Percentiles rank a stretch among this genome's conserved stretches.
Conservation (phyloP, 2,329 filamentous ascomycete genomes). For the Annulohypoxylon truncatum region DNA sequence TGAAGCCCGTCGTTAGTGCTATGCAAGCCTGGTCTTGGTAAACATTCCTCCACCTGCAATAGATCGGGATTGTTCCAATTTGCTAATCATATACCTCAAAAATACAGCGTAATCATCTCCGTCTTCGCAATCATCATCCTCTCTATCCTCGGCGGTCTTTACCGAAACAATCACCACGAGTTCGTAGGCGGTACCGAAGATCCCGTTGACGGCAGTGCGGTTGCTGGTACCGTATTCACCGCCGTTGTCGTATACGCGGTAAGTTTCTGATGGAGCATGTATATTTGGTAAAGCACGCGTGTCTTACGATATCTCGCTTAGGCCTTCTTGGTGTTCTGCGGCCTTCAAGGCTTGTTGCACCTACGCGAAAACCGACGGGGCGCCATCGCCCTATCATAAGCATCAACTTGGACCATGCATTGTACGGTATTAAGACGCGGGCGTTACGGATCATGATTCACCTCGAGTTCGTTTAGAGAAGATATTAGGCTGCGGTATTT, state of each 20-base stretch:
- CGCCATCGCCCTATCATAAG: conserved; percentile 74
- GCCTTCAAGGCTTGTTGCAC: conserved; percentile 88
- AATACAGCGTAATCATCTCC: conserved; percentile 77
- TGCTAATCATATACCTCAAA: conserved; percentile 39
- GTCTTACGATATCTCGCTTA: conserved; percentile 53
- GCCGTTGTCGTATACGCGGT: conserved; percentile 91
- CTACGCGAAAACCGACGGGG: conserved; percentile 84
- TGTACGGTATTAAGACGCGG: conserved; percentile 26
- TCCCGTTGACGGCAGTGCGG: conserved; percentile 78
- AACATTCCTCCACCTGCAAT: conserved; percentile 48
- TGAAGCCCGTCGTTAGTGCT: conserved; percentile 95
- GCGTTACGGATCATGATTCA: conserved; percentile 31
- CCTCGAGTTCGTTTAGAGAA: conserved; percentile 15
- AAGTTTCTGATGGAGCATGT: conserved; percentile 53
- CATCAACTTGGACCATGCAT: conserved; percentile 3
- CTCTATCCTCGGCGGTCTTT: conserved; percentile 75
- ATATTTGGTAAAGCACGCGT: neutral
- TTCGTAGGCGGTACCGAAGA: conserved; percentile 81
- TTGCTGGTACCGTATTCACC: conserved; percentile 86
- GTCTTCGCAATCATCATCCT: conserved; percentile 74
- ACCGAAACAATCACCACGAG: conserved; percentile 82
- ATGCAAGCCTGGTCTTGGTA: conserved; percentile 97
- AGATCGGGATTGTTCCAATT: neutral
- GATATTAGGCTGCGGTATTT: conserved; percentile 20
- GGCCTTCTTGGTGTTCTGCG: conserved; percentile 93